A percentile compares a stretch with the other conserved stretches of the same genome.
phyloP scores from a whole-genome alignment of 2,329 filamentous ascomycete species.

The Nemania diffusa region DNA sequence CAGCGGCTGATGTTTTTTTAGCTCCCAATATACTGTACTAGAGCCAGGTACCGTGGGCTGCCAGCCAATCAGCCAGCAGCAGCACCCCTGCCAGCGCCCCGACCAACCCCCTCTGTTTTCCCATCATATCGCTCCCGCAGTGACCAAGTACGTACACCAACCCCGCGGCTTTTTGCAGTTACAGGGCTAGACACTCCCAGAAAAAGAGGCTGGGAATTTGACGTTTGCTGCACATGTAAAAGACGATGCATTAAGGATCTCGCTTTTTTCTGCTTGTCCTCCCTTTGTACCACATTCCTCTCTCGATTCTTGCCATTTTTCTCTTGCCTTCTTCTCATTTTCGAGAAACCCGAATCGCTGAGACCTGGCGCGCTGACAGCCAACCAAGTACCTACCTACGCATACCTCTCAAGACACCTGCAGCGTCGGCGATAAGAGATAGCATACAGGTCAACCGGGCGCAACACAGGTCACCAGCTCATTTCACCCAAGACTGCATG shows the following conservation, averaged over 20 bases:
- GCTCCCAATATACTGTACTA: conserved; percentile 16
- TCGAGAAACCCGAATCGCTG: neutral
- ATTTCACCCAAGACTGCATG: conserved; percentile 21
- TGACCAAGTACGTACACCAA: conserved; percentile 39
- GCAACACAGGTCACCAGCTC: conserved; percentile 27
- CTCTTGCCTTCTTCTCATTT: neutral
- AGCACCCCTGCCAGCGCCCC: conserved; percentile 36
- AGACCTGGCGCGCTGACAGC: conserved; percentile 9
- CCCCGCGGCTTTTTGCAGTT: conserved; percentile 46
- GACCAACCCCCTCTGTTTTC: conserved; percentile 47
- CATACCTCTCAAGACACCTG: neutral
- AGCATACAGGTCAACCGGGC: conserved; percentile 24
- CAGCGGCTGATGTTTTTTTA: conserved; percentile 26
- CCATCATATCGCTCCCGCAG: conserved; percentile 29
- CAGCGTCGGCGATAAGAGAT: conserved; percentile 23
- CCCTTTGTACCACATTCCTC: conserved; percentile 27
- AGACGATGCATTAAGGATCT: conserved; percentile 43
- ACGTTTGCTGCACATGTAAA: conserved; percentile 38
- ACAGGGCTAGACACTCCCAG: conserved; percentile 33
- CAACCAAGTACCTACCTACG: neutral
- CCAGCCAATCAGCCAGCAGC: conserved; percentile 20
- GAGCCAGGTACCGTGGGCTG: conserved; percentile 26
- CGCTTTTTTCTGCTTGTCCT: conserved; percentile 29
- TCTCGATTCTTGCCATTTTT: conserved; percentile 27
- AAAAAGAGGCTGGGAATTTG: conserved; percentile 45